Evolutionary conservation across 2,329 filamentous ascomycete species (phyloP).

Genomic region (Aspergillus carbonarius): DNA sequence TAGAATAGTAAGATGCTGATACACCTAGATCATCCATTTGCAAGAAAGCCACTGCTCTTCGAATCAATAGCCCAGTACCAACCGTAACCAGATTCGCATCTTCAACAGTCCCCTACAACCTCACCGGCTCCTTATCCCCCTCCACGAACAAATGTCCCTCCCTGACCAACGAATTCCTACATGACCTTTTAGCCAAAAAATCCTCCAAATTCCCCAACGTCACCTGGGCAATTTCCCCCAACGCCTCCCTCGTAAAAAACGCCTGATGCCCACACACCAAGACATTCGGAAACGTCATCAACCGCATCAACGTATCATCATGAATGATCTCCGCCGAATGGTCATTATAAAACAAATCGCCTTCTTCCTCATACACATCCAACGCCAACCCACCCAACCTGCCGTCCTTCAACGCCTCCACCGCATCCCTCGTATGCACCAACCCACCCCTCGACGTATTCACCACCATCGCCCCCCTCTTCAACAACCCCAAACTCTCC

Average conservation of each 20-base stretch:
- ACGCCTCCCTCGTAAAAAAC: constrained; percentile 67
- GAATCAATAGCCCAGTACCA: too few species aligned
- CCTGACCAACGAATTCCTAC: constrained; percentile 31
- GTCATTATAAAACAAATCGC: constrained; percentile 62
- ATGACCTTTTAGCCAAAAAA: constrained; percentile 26
- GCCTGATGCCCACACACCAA: constrained; percentile 67
- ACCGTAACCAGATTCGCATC: too few species aligned
- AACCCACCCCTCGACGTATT: constrained; percentile 67
- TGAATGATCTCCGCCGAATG: constrained; percentile 65
- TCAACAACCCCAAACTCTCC: constrained; percentile 55
- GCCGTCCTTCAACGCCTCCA: constrained; percentile 60
- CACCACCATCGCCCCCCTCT: constrained; percentile 60
- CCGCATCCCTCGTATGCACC: constrained; percentile 60
- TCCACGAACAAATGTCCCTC: constrained; percentile 30
- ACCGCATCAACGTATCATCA: constrained; percentile 64
- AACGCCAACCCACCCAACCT: constrained; percentile 63
- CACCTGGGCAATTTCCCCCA: constrained; percentile 62
- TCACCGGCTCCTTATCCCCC: constrained; percentile 29
- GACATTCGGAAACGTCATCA: constrained; percentile 69
- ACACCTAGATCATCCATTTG: too few species aligned
- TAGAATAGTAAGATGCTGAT: too few species aligned
- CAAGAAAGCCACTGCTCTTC: too few species aligned
- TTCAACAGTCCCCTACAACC: constrained; percentile 19
- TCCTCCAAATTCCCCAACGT: constrained; percentile 57
- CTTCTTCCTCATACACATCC: constrained; percentile 68